Evolutionary conservation across 202 grass and related monocot species (phyloP).

Genomic region (Eragrostis tef): DNA sequence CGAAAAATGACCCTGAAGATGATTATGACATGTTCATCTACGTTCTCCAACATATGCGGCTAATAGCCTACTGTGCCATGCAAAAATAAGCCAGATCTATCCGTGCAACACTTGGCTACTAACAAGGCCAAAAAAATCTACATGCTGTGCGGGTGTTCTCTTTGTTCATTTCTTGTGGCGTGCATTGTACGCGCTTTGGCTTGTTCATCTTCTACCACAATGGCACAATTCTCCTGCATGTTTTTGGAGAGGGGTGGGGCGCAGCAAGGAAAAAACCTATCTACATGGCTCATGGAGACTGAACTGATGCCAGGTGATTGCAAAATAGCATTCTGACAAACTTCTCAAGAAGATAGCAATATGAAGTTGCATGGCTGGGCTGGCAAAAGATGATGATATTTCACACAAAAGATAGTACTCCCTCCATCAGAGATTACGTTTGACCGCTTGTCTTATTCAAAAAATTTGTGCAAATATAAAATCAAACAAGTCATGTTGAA

Average conservation of each 20-base stretch:
- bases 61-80: not conserved
- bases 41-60: not conserved
- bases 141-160: not conserved
- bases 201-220: not conserved
- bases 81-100: not conserved
- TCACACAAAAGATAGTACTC: not conserved
- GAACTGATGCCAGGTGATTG: conserved; percentile 10
- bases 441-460: too few species aligned
- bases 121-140: not conserved
- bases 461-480: too few species aligned
- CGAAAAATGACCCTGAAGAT: not conserved
- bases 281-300: not conserved
- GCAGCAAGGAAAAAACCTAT: not conserved
- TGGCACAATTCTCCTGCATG: not conserved
- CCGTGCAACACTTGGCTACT: not conserved
- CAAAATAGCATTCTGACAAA: conserved; percentile 29
- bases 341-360: conserved; percentile 1
- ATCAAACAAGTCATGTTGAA: too few species aligned
- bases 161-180: not conserved
- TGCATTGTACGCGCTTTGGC: not conserved
- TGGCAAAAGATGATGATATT: conserved; percentile 27
- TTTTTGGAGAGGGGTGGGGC: not conserved
- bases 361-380: conserved; percentile 21
- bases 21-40: conserved; percentile 9
- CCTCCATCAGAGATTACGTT: too few species aligned